Evolutionary conservation across 2,329 filamentous ascomycete species (phyloP).

Genomic region (Fusarium stilboides): DNA sequence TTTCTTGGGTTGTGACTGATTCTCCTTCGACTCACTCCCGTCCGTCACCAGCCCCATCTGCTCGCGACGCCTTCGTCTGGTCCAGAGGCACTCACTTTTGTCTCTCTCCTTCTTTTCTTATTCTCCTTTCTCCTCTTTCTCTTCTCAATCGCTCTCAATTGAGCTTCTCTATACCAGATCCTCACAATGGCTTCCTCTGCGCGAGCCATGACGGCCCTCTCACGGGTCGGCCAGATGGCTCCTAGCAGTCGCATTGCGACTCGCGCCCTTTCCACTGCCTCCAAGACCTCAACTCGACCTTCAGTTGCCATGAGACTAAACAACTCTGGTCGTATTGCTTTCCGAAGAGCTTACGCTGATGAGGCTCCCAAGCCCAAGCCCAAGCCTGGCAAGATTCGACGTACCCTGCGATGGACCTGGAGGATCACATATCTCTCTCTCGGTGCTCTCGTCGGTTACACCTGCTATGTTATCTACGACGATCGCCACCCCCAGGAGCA

Average conservation of each 20-base stretch:
- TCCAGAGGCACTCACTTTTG: slow-evolving; percentile 41
- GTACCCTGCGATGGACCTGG: slow-evolving; percentile 84
- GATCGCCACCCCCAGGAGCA: slow-evolving; percentile 88
- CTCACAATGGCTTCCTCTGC: slow-evolving; percentile 63
- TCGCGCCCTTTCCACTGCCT: slow-evolving; percentile 55
- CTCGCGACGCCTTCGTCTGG: slow-evolving; percentile 41
- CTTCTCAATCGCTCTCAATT: slow-evolving; percentile 46
- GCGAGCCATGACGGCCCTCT: slow-evolving; percentile 59
- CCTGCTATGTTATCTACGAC: slow-evolving; percentile 86
- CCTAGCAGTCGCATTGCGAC: slow-evolving; percentile 51
- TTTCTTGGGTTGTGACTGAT: slow-evolving; percentile 40
- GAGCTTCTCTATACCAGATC: slow-evolving; percentile 45
- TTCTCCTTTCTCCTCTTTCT: slow-evolving; percentile 10
- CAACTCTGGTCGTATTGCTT: slow-evolving; percentile 57
- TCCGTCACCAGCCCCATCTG: slow-evolving; percentile 39
- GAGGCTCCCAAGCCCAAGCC: slow-evolving; percentile 64
- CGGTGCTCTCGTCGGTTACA: slow-evolving; percentile 77
- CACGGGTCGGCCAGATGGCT: slow-evolving; percentile 52
- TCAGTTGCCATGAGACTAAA: slow-evolving; percentile 55
- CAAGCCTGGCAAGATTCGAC: slow-evolving; percentile 73
- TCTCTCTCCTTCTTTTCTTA: slow-evolving; percentile 27
- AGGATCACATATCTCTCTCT: slow-evolving; percentile 83
- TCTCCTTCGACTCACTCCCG: slow-evolving; percentile 45
- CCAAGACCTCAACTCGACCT: slow-evolving; percentile 51
- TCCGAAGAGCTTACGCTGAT: slow-evolving; percentile 67